Conservation (phyloP, 441 rosid species). For the Gossypium schwendimanii region DNA sequence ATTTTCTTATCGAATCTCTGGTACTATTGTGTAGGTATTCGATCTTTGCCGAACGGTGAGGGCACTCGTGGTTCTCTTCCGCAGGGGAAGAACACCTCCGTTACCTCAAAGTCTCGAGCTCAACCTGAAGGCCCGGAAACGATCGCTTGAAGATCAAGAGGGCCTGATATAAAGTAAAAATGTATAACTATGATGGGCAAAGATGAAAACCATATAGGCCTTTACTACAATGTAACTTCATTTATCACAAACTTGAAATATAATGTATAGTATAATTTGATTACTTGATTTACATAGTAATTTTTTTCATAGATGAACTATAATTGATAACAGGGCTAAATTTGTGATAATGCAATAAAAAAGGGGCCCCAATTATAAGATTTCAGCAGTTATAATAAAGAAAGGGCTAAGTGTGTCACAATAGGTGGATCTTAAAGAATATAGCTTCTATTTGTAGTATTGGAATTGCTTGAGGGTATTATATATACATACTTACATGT, state of each 20-base stretch:
- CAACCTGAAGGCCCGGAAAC: conserved; percentile 75
- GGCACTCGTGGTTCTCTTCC: conserved; percentile 80
- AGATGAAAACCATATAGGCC: not conserved
- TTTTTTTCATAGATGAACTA: too few relatives aligned
- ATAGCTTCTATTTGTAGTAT: too few relatives aligned
- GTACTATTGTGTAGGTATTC: conserved; percentile 50
- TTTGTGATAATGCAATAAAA: too few relatives aligned
- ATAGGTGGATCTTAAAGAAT: too few relatives aligned
- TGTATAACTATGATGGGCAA: not conserved
- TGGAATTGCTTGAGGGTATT: too few relatives aligned
- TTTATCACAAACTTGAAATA: not conserved
- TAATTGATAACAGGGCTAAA: not conserved
- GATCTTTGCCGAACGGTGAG: conserved; percentile 84
- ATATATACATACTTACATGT: too few relatives aligned
- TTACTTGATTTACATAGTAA: not conserved
- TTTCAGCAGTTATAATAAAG: too few relatives aligned
- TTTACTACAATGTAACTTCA: not conserved
- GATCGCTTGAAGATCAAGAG: conserved; percentile 83
- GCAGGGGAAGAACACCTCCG: conserved; percentile 87
- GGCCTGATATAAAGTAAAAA: conserved; percentile 20
- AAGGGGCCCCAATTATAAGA: too few relatives aligned
- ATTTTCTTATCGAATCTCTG: not conserved
- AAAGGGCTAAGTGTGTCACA: too few relatives aligned
- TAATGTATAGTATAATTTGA: not conserved
- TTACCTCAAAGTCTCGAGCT: conserved; percentile 81